Percentiles rank a stretch among this genome's conserved stretches.
These are phyloP conservation scores for Mallotus japonicus DNA, from an alignment of 441 rosid species.

Conservation along the genomic window DNA sequence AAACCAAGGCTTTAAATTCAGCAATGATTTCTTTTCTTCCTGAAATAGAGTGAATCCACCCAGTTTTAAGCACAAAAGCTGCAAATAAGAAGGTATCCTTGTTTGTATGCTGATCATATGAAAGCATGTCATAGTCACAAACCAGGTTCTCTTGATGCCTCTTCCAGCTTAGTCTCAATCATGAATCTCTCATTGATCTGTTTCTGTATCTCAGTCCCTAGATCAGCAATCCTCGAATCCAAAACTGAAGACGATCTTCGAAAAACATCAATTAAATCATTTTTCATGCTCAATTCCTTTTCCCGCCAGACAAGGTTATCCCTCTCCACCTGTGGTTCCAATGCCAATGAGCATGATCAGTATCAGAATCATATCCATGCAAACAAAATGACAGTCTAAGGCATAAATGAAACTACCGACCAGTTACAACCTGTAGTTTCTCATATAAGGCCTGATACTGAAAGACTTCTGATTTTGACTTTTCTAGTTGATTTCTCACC, in stretches of 20 bases:
- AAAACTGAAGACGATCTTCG: conserved; percentile 65
- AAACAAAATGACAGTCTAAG: conserved; percentile 29
- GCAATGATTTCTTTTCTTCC: conserved; percentile 89
- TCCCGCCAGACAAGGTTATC: conserved; percentile 85
- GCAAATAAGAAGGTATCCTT: conserved; percentile 19
- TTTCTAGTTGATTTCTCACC: conserved; percentile 71
- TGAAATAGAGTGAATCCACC: conserved; percentile 40
- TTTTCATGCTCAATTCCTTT: conserved; percentile 70
- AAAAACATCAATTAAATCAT: conserved; percentile 71
- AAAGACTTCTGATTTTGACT: conserved; percentile 66
- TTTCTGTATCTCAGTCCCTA: conserved; percentile 63
- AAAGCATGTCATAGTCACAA: conserved; percentile 24
- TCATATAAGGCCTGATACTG: conserved; percentile 68
- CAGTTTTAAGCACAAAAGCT: conserved; percentile 19
- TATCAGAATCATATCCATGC: conserved; percentile 32
- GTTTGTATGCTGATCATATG: conserved; percentile 13
- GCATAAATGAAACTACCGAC: conserved; percentile 52
- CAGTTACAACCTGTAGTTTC: conserved; percentile 96
- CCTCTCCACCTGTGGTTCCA: conserved; percentile 72
- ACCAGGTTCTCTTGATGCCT: conserved; percentile 77
- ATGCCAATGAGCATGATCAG: conserved; percentile 31
- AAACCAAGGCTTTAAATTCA: conserved; percentile 81
- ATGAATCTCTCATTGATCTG: conserved; percentile 56
- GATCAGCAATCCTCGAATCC: conserved; percentile 66
- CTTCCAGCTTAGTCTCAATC: conserved; percentile 66